A percentile compares a stretch with the other conserved stretches of the same genome.
Conservation (phyloP, 148 eudicot genomes). For the Fagopyrum tataricum region DNA sequence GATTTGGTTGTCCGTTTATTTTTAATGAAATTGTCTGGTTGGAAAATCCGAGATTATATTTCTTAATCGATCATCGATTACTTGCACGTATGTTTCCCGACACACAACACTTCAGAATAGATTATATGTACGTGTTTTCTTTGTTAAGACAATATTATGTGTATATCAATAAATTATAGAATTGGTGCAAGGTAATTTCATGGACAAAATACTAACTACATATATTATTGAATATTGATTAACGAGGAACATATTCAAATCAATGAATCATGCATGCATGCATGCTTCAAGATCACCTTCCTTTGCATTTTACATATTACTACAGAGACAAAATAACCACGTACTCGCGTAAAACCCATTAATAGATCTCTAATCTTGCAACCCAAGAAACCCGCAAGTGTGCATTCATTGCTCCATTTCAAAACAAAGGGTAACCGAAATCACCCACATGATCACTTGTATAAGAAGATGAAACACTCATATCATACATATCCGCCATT, state of each 20-base stretch:
- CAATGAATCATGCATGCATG: conserved; percentile 6
- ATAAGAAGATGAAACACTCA: not conserved
- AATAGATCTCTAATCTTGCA: conserved; percentile 8
- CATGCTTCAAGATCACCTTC: not conserved
- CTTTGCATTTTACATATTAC: conserved; percentile 10
- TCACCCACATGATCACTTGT: conserved; percentile 2
- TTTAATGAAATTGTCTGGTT: not conserved
- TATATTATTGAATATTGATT: not conserved
- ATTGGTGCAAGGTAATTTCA: not conserved
- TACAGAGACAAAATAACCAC: not conserved
- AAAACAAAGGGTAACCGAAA: conserved; percentile 6
- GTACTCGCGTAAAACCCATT: not conserved
- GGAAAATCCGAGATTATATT: too few relatives aligned
- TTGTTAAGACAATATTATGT: not conserved
- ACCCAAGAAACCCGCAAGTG: not conserved
- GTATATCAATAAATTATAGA: not conserved
- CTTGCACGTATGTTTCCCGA: too few relatives aligned
- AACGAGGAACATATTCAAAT: not conserved
- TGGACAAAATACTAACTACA: conserved; percentile 5
- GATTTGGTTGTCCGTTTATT: not conserved
- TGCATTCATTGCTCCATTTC: not conserved
- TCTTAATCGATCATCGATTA: too few relatives aligned
- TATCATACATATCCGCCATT: conserved; percentile 7
- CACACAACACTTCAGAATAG: too few relatives aligned
- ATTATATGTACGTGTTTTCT: not conserved